Conservation (phyloP, 768 basidiomycete species). For the Lactarius sp. region DNA sequence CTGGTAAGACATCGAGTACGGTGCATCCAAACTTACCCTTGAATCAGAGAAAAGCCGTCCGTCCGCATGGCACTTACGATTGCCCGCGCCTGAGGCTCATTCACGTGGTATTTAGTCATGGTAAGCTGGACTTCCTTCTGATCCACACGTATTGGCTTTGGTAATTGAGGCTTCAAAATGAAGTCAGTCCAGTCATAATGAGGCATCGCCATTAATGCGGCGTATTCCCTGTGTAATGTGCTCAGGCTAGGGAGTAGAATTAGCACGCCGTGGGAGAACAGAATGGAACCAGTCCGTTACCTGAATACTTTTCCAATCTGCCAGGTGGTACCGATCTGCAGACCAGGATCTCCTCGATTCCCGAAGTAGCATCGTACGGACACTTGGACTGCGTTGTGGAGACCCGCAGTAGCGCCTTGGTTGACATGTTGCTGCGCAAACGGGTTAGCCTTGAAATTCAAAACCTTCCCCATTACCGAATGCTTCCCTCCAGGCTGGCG, state of each 20-base stretch:
- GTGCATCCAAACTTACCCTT: conserved; percentile 58
- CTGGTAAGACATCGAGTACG: no score
- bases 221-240: conserved; percentile 90
- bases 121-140: conserved; percentile 51
- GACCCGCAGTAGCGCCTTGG: conserved; percentile 48
- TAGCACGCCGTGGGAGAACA: neutral
- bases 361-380: conserved; percentile 28
- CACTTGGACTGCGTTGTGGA: conserved; percentile 21
- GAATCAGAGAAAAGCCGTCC: conserved; percentile 84
- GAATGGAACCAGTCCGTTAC: conserved; percentile 40
- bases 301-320: conserved; percentile 73
- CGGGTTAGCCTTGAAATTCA: conserved; percentile 39
- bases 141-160: conserved; percentile 42
- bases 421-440: conserved; percentile 48
- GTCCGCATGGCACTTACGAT: conserved; percentile 69
- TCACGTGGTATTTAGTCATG: conserved; percentile 70
- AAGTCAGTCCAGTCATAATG: conserved; percentile 74
- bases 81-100: conserved; percentile 91
- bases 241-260: conserved; percentile 55
- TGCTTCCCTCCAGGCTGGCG: conserved; percentile 50
- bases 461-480: conserved; percentile 68
- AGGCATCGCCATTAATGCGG: conserved; percentile 74
- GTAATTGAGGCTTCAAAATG: conserved; percentile 65
- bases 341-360: conserved; percentile 46
- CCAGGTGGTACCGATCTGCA: conserved; percentile 68